These are phyloP conservation scores for Trichoderma afroharzianum DNA, from an alignment of 2,329 filamentous ascomycete species.

Conservation along the genomic window DNA sequence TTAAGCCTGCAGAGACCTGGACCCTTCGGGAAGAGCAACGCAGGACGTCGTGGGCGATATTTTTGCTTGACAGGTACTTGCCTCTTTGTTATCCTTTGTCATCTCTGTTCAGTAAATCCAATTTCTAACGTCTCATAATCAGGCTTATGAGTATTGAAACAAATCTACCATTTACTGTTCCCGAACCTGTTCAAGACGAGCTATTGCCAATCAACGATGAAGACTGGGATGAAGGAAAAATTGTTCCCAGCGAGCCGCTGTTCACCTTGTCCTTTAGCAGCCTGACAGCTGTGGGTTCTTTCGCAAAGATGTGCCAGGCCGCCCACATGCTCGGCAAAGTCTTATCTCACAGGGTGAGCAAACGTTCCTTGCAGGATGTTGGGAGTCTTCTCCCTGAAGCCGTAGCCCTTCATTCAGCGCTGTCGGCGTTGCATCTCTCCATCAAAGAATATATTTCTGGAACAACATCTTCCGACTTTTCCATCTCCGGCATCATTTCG, in stretches of 20 bases:
- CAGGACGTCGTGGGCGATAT: constrained; percentile 8
- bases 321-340: constrained; percentile 8
- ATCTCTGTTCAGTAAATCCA: not conserved
- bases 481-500: not conserved
- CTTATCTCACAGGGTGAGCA: not conserved
- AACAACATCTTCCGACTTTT: not conserved
- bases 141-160: constrained; percentile 12
- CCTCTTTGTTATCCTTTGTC: too few species aligned
- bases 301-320: constrained; percentile 9
- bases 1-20: constrained; percentile 5
- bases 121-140: not conserved
- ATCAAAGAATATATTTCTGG: not conserved
- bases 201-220: constrained; percentile 3
- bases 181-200: constrained; percentile 5
- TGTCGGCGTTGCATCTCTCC: not conserved
- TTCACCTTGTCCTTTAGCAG: constrained; percentile 8
- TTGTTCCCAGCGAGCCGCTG: constrained; percentile 7
- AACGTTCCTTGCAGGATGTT: not conserved
- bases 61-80: not conserved
- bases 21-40: constrained; percentile 10
- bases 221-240: constrained; percentile 5
- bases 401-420: not conserved
- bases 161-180: not conserved
- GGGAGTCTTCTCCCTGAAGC: constrained; percentile 6
- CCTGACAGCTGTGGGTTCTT: not conserved